phyloP scores from a whole-genome alignment of 768 basidiomycete genomes.

The Psilocybe cyanescens region DNA sequence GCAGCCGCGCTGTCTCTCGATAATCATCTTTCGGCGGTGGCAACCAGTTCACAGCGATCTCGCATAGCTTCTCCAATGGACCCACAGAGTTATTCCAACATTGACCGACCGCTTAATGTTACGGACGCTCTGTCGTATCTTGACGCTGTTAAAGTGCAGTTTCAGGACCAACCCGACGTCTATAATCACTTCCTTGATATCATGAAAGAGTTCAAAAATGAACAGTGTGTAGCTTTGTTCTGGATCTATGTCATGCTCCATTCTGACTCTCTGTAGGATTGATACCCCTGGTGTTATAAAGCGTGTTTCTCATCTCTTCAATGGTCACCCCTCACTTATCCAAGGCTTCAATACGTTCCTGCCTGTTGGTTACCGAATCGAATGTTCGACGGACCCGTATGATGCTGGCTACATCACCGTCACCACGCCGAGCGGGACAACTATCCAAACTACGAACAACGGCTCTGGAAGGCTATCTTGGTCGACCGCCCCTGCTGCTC shows the following conservation, averaged over 20 bases:
- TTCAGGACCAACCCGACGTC: constrained; percentile 90
- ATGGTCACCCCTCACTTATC: constrained; percentile 87
- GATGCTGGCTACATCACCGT: constrained; percentile 73
- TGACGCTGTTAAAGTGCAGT: constrained; percentile 91
- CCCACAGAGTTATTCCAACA: constrained; percentile 27
- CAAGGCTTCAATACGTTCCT: constrained; percentile 99
- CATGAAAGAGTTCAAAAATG: constrained; percentile 99
- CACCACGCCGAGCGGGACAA: constrained; percentile 73
- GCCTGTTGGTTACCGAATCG: constrained; percentile 92
- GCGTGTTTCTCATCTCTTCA: constrained; percentile 92
- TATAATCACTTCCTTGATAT: constrained; percentile 95
- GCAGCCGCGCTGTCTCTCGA: not conserved
- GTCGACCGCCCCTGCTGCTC: constrained; percentile 30
- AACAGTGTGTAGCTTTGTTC: constrained; percentile 56
- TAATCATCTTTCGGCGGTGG: not conserved
- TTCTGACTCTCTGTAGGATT: constrained; percentile 56
- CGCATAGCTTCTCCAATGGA: constrained; percentile 30
- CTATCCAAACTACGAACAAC: constrained; percentile 58
- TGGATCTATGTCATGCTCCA: not conserved
- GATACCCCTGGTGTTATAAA: constrained; percentile 98
- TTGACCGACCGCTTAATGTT: constrained; percentile 82
- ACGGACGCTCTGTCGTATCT: constrained; percentile 93
- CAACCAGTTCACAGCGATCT: constrained; percentile 22
- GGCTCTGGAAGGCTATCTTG: constrained; percentile 42
- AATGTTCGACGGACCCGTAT: constrained; percentile 69